phyloP scores from a whole-genome alignment of 148 eudicot species.

The Heliamphora exappendiculata region DNA sequence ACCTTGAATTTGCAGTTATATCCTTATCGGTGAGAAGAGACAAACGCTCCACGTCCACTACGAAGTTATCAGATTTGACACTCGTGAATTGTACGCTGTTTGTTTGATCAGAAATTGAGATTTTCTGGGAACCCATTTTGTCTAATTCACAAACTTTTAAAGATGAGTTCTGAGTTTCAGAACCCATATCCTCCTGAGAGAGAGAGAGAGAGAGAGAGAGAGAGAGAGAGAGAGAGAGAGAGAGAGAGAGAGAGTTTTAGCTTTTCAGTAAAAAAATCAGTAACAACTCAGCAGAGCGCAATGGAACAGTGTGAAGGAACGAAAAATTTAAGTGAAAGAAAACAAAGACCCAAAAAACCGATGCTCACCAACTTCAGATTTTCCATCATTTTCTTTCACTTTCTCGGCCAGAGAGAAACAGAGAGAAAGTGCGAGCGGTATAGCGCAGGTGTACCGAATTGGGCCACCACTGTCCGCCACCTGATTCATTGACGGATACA shows the following conservation, averaged over 20 bases:
- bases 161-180: conserved; percentile 11
- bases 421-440: not conserved
- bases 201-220: not conserved
- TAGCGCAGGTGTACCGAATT: conserved; percentile 3
- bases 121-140: conserved; percentile 23
- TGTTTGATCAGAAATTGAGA: conserved; percentile 29
- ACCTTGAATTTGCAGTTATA: conserved; percentile 39
- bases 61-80: conserved; percentile 41
- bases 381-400: conserved; percentile 10
- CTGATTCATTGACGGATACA: not conserved
- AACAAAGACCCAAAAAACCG: not conserved
- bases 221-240: conserved; percentile 3
- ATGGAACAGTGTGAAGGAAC: conserved; percentile 15
- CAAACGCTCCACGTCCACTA: conserved; percentile 56
- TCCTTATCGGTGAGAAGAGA: conserved; percentile 46
- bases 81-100: conserved; percentile 17
- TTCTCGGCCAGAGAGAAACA: not conserved
- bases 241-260: not conserved
- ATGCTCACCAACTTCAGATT: conserved; percentile 15
- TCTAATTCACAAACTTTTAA: conserved; percentile 12
- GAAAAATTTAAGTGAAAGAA: not conserved
- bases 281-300: not conserved
- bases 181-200: conserved; percentile 22
- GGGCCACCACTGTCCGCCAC: conserved; percentile 9
- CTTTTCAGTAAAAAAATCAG: not conserved